Base-by-base conservation (phyloP, 345 rosid species). In the Eucalyptus cloeziana region DNA sequence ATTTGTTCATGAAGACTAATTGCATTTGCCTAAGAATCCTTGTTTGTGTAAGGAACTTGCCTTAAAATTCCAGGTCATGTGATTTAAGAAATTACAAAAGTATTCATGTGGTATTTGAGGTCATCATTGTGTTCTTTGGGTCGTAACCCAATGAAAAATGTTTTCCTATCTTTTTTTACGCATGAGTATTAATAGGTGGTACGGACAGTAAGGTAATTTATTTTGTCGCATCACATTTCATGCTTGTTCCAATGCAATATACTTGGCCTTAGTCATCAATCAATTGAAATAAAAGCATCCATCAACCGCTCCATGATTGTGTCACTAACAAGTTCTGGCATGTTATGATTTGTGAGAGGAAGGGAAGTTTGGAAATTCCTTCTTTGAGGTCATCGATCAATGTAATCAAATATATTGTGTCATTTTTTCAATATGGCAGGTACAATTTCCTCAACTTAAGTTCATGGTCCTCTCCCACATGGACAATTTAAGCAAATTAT, bases 361-460 rank as follows among this genome's bases (percentile, higher is more conserved):
- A 52, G 9, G 58, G 21, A 58, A 58, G n/a, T 58, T 52, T 17
- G 62, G 5, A 21, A 2, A 56, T 24, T 56, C 30, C 3, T 56
- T 0, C 31, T 25, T 25, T 6, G 7, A 27, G 7, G 16, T 64
- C 40, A 64, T 64, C 1, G 33, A 2, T 69, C 24, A 33, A 31
- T 69, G 24, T 9, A 8, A 31, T 17, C 24, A 2, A 33, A 69
- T 16, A 33, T 33, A 69, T 69, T 3, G 10, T n/a, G 12, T 69
- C 7, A 8, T 69, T 31, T 69, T 69, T 69, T 17, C 3, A 5
- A 17, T 69, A 69, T 69, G 80, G 1, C 13, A 33, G 80, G 44
- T 69, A 33, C 80, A 33, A 17, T 69, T 69, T 69, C 80, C 44
- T 69, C 10, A 0, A 2, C 80, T 69, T 33, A 0, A 0, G 2